Evolutionary conservation across 2,329 filamentous ascomycete species (phyloP).

Genomic region (Emmonsia crescens): DNA sequence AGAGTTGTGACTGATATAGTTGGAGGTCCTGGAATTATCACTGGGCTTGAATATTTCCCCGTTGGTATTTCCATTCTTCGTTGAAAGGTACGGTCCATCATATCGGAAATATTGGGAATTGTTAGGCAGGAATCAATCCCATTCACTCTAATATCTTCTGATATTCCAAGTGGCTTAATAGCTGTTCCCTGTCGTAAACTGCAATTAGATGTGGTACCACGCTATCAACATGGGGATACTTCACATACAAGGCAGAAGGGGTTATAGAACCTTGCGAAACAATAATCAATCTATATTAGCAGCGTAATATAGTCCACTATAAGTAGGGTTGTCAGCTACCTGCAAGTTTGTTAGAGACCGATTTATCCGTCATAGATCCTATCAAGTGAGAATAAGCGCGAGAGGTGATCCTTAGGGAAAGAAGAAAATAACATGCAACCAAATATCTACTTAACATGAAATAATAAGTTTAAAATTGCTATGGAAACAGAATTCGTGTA

Average conservation of each 20-base stretch:
- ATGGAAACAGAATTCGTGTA: neutral
- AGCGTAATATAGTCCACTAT: neutral
- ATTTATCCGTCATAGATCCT: neutral
- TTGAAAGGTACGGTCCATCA: neutral
- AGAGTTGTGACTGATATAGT: neutral
- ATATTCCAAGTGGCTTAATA: neutral
- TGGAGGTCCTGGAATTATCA: neutral
- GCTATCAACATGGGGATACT: no score
- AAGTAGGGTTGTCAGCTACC: neutral
- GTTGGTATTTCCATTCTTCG: neutral
- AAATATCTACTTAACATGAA: neutral
- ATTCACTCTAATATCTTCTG: neutral
- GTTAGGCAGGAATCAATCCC: neutral
- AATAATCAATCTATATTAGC: neutral
- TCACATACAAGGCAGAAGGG: neutral
- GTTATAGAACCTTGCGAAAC: neutral
- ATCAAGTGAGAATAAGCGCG: neutral
- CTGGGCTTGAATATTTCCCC: neutral
- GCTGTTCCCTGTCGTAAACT: neutral
- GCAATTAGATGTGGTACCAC: neutral
- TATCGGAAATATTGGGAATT: neutral
- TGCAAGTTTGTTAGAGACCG: neutral
- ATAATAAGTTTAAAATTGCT: neutral
- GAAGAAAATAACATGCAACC: no score
- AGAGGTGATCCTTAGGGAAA: neutral